Base-by-base conservation (phyloP, 805 yeast genomes). In the Sungouiella thailandica region DNA sequence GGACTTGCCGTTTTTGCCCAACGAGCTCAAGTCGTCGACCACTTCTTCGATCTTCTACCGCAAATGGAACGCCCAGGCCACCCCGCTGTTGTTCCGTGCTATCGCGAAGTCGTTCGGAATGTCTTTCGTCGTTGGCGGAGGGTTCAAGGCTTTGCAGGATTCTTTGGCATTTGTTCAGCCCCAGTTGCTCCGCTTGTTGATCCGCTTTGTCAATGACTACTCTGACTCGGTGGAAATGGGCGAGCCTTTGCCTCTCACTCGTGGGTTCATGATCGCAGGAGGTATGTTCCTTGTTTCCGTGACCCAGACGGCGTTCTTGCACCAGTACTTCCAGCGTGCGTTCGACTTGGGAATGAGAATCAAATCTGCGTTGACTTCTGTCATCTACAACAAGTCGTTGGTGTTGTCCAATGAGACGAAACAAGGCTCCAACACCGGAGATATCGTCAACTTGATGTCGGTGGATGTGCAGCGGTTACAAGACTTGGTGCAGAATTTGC, bases 401-500 rank as follows among this genome's bases (percentile, higher is more conserved):
- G 74, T 70, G 10, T 62, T 84, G 39, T 82, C 90, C 2, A 79
- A 76, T 45, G 93, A 84, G 51, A 75, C 86, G 8, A 77, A 78
- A 39, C 78, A 76, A 52, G 60, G 74, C 48, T 76, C 86, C 25
- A 75, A 85, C 20, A 84, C 95, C 4, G 97, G 97, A 52, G 96
- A 88, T 55, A 84, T 90, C 45, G 97, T 89, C 37, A 89, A 89
- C 53, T 68, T 89, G 50, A 87, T 89, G 96, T 80, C 95, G 34
- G 95, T 89, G 28, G 97, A 89, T 62, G 80, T 88, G 3, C 95
- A 84, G 60, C 77, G 95, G 61, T 64, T 89, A 36, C 95, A 85
- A 55, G 95, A 85, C 46, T 67, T 87, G 36, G 75, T 83, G 16
- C 88, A 84, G 54, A 76, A 80, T 57, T 74, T 88, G 42, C 82